phyloP scores from a whole-genome alignment of 192 early-diverging fungal genomes.

The Backusella luteola region DNA sequence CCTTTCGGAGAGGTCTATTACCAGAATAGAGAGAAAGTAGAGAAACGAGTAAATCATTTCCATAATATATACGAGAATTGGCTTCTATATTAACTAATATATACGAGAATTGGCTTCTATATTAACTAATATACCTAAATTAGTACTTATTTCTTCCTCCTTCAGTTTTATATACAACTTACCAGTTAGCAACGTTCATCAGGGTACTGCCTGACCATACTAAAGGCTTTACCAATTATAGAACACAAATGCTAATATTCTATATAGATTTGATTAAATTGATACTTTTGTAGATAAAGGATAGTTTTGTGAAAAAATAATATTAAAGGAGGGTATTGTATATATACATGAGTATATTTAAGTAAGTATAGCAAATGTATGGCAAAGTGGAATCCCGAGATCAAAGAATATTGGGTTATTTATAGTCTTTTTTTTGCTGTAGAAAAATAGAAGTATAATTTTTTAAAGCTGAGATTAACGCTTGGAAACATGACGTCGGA shows the following conservation, averaged over 20 bases:
- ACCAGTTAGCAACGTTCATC: not conserved
- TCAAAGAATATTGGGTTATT: not conserved
- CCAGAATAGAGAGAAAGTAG: not conserved
- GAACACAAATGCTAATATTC: slow-evolving; percentile 8
- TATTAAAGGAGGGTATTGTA: not conserved
- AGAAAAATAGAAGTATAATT: not conserved
- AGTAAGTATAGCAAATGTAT: not conserved
- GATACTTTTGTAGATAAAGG: not conserved
- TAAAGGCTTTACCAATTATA: slow-evolving; percentile 1
- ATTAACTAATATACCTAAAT: not conserved
- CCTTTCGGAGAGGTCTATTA: not conserved
- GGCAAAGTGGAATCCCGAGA: not conserved
- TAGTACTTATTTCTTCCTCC: not conserved
- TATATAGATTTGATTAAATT: not conserved
- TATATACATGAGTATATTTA: not conserved
- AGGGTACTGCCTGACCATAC: not conserved
- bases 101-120: not conserved
- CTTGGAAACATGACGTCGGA: not conserved
- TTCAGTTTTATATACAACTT: not conserved
- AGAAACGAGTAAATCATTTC: not conserved
- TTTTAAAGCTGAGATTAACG: not conserved
- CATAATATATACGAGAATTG: not conserved
- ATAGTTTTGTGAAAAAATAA: not conserved
- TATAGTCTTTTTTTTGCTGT: not conserved
- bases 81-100: not conserved